phyloP scores from a whole-genome alignment of 495 filamentous ascomycete genomes.

The Cenococcum geophilum region DNA sequence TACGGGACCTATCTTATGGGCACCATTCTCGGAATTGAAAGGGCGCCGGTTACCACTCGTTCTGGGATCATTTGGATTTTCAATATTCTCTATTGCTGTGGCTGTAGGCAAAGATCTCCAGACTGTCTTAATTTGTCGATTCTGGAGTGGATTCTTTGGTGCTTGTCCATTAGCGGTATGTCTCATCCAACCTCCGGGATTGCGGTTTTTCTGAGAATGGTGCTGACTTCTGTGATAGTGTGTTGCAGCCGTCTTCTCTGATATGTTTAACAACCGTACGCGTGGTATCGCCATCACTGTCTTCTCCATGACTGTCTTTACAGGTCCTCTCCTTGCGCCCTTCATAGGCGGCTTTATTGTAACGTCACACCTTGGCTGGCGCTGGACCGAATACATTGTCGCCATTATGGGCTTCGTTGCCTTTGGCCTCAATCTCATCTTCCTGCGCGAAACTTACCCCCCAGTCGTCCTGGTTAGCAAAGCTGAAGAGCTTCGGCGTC shows the following conservation, averaged over 20 bases:
- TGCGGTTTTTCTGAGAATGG: background rate
- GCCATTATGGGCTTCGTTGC: conserved; percentile 71
- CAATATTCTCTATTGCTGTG: conserved; percentile 65
- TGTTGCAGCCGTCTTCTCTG: conserved; percentile 80
- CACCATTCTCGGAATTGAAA: conserved; percentile 71
- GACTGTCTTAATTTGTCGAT: conserved; percentile 74
- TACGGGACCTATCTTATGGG: conserved; percentile 52
- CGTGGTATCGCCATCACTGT: conserved; percentile 76
- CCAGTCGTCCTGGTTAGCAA: conserved; percentile 72
- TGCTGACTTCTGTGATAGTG: conserved; percentile 5
- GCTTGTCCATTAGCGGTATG: conserved; percentile 68
- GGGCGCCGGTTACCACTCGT: conserved; percentile 69
- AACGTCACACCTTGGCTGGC: conserved; percentile 60
- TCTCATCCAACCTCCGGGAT: background rate
- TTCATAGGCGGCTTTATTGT: conserved; percentile 83
- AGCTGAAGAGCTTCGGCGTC: conserved; percentile 68
- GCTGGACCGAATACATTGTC: conserved; percentile 74
- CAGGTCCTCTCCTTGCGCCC: conserved; percentile 72
- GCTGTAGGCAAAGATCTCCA: conserved; percentile 74
- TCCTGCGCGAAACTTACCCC: conserved; percentile 78
- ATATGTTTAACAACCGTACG: conserved; percentile 76
- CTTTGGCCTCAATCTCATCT: conserved; percentile 63
- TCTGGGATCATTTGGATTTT: conserved; percentile 69
- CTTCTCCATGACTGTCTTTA: conserved; percentile 80
- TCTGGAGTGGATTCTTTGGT: conserved; percentile 71